Evolutionary conservation across 2,329 filamentous ascomycete species (phyloP).

Genomic region (Ilyonectria robusta): DNA sequence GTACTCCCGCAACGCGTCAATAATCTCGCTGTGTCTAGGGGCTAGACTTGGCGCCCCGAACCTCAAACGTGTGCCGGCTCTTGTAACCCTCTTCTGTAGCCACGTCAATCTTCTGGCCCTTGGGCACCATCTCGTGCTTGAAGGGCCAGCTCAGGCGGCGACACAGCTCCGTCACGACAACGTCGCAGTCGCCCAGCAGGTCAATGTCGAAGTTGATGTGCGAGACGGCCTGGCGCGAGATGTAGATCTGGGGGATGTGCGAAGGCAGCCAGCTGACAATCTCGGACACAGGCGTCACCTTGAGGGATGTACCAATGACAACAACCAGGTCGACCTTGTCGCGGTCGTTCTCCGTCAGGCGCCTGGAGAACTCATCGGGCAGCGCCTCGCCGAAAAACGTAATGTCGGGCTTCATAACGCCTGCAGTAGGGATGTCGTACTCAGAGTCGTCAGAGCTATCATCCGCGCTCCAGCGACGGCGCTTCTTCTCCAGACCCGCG

Average conservation of each 20-base stretch:
- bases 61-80: conserved; percentile 57
- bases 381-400: conserved; percentile 97
- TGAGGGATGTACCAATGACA: conserved; percentile 95
- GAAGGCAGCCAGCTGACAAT: conserved; percentile 85
- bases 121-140: conserved; percentile 86
- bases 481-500: conserved; percentile 58
- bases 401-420: conserved; percentile 97
- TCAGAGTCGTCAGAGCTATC: conserved; percentile 62
- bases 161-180: conserved; percentile 89
- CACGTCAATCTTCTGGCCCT: conserved; percentile 73
- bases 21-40: background rate
- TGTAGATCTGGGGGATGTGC: conserved; percentile 91
- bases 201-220: conserved; percentile 98
- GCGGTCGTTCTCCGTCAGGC: conserved; percentile 85
- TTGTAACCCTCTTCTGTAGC: conserved; percentile 52
- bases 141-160: conserved; percentile 85
- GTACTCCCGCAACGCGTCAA: background rate
- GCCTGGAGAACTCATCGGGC: conserved; percentile 84
- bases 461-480: conserved; percentile 56
- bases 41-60: conserved; percentile 15
- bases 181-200: conserved; percentile 94
- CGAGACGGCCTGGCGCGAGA: conserved; percentile 84
- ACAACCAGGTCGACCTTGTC: conserved; percentile 89
- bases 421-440: conserved; percentile 73
- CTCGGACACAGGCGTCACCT: conserved; percentile 95